Evolutionary conservation across 148 eudicot genomes (phyloP).

Genomic region (Oxyria digyna): DNA sequence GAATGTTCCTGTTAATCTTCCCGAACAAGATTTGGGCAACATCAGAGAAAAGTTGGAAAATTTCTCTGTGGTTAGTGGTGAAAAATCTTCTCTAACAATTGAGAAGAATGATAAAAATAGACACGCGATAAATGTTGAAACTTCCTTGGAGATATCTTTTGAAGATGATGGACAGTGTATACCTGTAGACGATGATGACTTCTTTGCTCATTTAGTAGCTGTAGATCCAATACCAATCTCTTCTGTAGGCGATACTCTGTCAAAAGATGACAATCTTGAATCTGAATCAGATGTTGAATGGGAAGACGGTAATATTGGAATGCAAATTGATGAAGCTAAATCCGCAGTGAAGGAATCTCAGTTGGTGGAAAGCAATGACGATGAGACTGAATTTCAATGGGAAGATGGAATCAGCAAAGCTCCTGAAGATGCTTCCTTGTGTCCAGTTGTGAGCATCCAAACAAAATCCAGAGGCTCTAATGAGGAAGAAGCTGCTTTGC

Average conservation of each 20-base stretch:
- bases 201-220: conserved; percentile 63
- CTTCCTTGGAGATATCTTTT: conserved; percentile 52
- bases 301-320: conserved; percentile 54
- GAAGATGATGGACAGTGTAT: conserved; percentile 33
- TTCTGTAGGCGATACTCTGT: conserved; percentile 17
- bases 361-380: conserved; percentile 17
- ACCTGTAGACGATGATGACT: conserved; percentile 43
- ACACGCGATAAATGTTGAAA: conserved; percentile 17
- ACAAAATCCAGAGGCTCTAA: conserved; percentile 44
- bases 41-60: not conserved
- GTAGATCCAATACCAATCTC: conserved; percentile 28
- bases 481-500: conserved; percentile 70
- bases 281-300: conserved; percentile 62
- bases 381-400: conserved; percentile 51
- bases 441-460: conserved; percentile 18
- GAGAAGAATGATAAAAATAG: conserved; percentile 15
- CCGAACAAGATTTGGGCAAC: conserved; percentile 9
- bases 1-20: conserved; percentile 12
- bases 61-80: conserved; percentile 7
- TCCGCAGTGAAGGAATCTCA: conserved; percentile 12
- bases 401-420: conserved; percentile 30
- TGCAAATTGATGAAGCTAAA: conserved; percentile 14
- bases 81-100: conserved; percentile 13
- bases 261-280: conserved; percentile 15
- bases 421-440: conserved; percentile 17